These are phyloP conservation scores for Neocucurbitaria cava DNA, from an alignment of 2,329 filamentous ascomycete species.

Conservation along the genomic window DNA sequence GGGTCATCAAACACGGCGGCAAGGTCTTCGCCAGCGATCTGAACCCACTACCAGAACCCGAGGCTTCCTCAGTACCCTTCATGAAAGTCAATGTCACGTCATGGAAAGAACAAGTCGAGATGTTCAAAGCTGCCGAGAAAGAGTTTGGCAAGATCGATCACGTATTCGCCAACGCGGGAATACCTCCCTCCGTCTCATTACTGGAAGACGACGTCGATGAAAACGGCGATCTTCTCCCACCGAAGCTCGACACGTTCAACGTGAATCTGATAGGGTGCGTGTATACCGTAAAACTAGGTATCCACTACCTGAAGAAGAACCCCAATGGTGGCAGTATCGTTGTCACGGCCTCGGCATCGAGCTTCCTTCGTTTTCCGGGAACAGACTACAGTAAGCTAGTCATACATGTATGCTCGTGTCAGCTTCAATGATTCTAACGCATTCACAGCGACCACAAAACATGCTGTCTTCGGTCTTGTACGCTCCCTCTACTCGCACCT, in stretches of 20 bases:
- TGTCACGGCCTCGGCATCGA: slow-evolving; percentile 39
- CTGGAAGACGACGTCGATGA: slow-evolving; percentile 40
- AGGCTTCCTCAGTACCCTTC: slow-evolving; percentile 29
- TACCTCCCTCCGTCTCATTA: slow-evolving; percentile 20
- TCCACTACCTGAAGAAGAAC: slow-evolving; percentile 37
- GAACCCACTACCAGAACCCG: slow-evolving; percentile 48
- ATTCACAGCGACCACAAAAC: slow-evolving; percentile 35
- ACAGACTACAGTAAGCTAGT: slow-evolving; percentile 43
- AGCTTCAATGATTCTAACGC: slow-evolving; percentile 8
- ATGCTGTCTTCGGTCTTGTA: slow-evolving; percentile 41
- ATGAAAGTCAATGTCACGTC: slow-evolving; percentile 44
- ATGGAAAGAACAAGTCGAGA: slow-evolving; percentile 58
- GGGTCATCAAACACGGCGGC: slow-evolving; percentile 62
- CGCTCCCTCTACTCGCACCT: slow-evolving; percentile 32
- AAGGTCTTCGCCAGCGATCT: slow-evolving; percentile 64
- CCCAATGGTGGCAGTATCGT: slow-evolving; percentile 39
- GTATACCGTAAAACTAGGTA: slow-evolving; percentile 39
- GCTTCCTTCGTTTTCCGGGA: slow-evolving; percentile 30
- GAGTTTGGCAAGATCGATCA: slow-evolving; percentile 53
- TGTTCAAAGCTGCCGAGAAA: slow-evolving; percentile 60
- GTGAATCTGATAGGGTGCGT: slow-evolving; percentile 39
- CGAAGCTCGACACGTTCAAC: slow-evolving; percentile 33
- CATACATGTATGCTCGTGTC: too few relatives aligned
- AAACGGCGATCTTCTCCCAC: slow-evolving; percentile 36
- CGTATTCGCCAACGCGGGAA: slow-evolving; percentile 52